These are phyloP conservation scores for Annona cherimola DNA, from an alignment of 164 flowering plant species.

Conservation along the genomic window DNA sequence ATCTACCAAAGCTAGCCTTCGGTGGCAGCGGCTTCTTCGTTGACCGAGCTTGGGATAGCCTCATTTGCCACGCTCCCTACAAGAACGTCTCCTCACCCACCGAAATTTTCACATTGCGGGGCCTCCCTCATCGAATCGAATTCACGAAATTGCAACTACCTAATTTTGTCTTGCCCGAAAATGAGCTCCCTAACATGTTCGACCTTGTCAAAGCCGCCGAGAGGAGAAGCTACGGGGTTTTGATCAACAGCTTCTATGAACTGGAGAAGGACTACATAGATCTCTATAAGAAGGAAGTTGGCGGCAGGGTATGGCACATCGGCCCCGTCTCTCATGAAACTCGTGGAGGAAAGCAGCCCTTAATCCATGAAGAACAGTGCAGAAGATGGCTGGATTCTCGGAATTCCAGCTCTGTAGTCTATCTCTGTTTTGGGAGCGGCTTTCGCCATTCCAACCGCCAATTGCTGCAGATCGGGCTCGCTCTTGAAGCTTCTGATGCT, in stretches of 20 bases:
- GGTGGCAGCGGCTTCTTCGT: conserved; percentile 22
- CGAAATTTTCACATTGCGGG: conserved; percentile 20
- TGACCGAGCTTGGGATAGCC: conserved; percentile 7
- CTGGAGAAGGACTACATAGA: conserved; percentile 26
- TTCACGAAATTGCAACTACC: conserved; percentile 18
- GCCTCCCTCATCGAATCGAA: conserved; percentile 22
- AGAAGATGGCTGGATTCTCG: conserved; percentile 39
- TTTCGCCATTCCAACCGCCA: conserved; percentile 20
- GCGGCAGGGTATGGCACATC: conserved; percentile 22
- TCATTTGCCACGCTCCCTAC: conserved; percentile 7
- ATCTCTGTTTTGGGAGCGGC: conserved; percentile 48
- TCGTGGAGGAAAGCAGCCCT: conserved; percentile 32
- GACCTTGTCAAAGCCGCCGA: conserved; percentile 6
- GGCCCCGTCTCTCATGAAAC: conserved; percentile 33
- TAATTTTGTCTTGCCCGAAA: neutral
- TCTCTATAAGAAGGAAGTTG: conserved; percentile 11
- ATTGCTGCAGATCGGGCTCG: conserved; percentile 41
- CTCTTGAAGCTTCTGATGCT: conserved; percentile 37
- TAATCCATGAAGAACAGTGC: conserved; percentile 28
- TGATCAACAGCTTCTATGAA: conserved; percentile 31
- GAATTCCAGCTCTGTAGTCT: conserved; percentile 36
- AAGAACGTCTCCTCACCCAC: conserved; percentile 4
- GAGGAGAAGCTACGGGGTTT: conserved; percentile 15
- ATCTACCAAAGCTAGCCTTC: conserved; percentile 31
- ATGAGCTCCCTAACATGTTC: neutral